Base-by-base conservation (phyloP, 2,329 filamentous ascomycete species). In the Colletotrichum tanaceti region DNA sequence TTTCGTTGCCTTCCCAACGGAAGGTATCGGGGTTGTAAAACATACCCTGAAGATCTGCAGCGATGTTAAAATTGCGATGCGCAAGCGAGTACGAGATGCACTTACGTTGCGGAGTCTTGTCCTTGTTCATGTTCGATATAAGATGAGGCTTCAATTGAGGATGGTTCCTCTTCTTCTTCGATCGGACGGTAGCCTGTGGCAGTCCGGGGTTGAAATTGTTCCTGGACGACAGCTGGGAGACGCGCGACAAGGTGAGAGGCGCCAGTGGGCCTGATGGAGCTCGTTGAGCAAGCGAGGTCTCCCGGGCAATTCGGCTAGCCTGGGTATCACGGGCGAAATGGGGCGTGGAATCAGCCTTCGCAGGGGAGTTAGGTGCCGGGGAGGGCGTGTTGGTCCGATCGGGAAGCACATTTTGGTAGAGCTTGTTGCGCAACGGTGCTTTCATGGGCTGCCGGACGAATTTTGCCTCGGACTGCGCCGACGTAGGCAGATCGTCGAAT, bases 1-100 rank as follows among this genome's bases (percentile, higher is more conserved):
- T 95, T 77, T 99, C 96, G 74, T 99, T 99, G 60, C 96, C 96
- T 83, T 99, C 96, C 96, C 96, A 99, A 58, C 90, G 87, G 75
- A 90, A 96, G 10, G 93, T 92, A 35, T 87, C 84, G 7, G 96
- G 93, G 75, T 99, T 98, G 78, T 97, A 99, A 63, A 89, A 91
- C 96, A 99, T 99, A 72, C 95, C 96, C 79, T 97, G 96, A 70
- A 97, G 87, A 75, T 90, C 93, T 95, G 71, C 38, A 52, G 50
- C 50, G 35, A 39, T 54, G 73, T 83, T 75, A 82, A 77, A 54
- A 65, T 54, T 63, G n/a, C 13, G 28, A 16, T 41, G 22, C 58
- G n/a, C 16, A 55, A 46, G 7, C 13, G 24, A 24, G 35, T 50
- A 20, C 50, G 38, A 32, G 39, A 35, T 64, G 50, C 72, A 84